phyloP scores from a whole-genome alignment of 345 rosid genomes.

The Chamaenerion angustifolium region DNA sequence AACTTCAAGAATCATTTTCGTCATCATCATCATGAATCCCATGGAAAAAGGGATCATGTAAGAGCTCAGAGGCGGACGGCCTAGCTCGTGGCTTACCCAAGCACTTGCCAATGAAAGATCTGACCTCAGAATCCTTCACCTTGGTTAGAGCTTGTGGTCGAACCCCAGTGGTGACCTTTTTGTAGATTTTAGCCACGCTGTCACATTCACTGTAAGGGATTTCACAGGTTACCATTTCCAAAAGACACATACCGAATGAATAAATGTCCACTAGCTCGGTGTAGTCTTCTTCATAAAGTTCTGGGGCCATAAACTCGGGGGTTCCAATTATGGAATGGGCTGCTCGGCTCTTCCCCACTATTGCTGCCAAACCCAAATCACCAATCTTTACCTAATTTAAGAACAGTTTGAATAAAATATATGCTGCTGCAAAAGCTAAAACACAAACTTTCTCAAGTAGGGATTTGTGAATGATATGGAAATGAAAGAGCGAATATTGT shows the following conservation, averaged over 20 bases:
- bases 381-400: slow-evolving; percentile 66
- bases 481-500: too few relatives aligned
- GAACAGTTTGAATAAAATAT: neutral
- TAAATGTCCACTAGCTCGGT: slow-evolving; percentile 73
- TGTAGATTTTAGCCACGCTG: slow-evolving; percentile 57
- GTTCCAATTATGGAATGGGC: slow-evolving; percentile 84
- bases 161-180: slow-evolving; percentile 54
- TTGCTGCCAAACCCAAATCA: slow-evolving; percentile 72
- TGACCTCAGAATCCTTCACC: slow-evolving; percentile 45
- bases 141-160: slow-evolving; percentile 54
- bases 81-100: slow-evolving; percentile 45
- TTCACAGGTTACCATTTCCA: slow-evolving; percentile 67
- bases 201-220: slow-evolving; percentile 79
- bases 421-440: too few relatives aligned
- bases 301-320: slow-evolving; percentile 93
- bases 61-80: slow-evolving; percentile 65
- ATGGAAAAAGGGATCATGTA: slow-evolving; percentile 52
- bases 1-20: slow-evolving; percentile 5
- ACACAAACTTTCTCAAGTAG: too few relatives aligned
- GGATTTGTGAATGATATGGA: too few relatives aligned
- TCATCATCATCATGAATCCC: slow-evolving; percentile 45
- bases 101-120: slow-evolving; percentile 64
- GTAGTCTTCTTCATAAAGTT: slow-evolving; percentile 72
- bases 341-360: slow-evolving; percentile 49
- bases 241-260: slow-evolving; percentile 77